These are phyloP conservation scores for Colletotrichum filicis DNA, from an alignment of 2,329 filamentous ascomycete species.

Conservation along the genomic window DNA sequence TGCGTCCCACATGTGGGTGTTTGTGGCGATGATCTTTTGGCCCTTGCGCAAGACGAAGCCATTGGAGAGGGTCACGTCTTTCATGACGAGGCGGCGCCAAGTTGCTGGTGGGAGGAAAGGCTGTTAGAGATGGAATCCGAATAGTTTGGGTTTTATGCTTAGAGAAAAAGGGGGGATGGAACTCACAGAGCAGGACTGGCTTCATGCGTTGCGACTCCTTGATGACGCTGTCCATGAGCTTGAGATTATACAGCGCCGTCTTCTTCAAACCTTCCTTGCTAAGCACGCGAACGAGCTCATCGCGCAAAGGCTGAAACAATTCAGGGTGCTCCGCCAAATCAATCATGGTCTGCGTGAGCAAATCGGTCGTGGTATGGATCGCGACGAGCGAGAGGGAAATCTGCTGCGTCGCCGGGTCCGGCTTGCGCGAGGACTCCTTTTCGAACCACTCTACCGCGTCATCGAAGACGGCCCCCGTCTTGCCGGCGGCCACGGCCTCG, in stretches of 20 bases:
- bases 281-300: slow-evolving; percentile 38
- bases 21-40: slow-evolving; percentile 33
- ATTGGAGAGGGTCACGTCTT: slow-evolving; percentile 35
- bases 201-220: slow-evolving; percentile 42
- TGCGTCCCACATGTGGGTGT: slow-evolving; percentile 36
- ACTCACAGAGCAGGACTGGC: slow-evolving; percentile 36
- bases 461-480: slow-evolving; percentile 21
- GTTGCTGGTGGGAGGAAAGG: background rate
- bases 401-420: slow-evolving; percentile 33
- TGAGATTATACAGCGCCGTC: slow-evolving; percentile 37
- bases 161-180: background rate
- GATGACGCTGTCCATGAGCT: slow-evolving; percentile 41
- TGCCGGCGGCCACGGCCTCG: slow-evolving; percentile 10
- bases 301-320: slow-evolving; percentile 36
- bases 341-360: slow-evolving; percentile 36
- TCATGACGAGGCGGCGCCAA: slow-evolving; percentile 26
- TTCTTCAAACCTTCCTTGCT: slow-evolving; percentile 35
- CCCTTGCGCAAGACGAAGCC: slow-evolving; percentile 38
- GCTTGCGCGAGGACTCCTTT: background rate
- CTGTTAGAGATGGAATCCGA: too few relatives aligned
- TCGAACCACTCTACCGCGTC: slow-evolving; percentile 39
- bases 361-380: slow-evolving; percentile 39
- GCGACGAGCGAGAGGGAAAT: slow-evolving; percentile 38
- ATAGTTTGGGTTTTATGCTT: too few relatives aligned
- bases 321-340: slow-evolving; percentile 38